Evolutionary conservation across 352 stramenopile genomes (phyloP).

Genomic region (Lagenidium sp.): DNA sequence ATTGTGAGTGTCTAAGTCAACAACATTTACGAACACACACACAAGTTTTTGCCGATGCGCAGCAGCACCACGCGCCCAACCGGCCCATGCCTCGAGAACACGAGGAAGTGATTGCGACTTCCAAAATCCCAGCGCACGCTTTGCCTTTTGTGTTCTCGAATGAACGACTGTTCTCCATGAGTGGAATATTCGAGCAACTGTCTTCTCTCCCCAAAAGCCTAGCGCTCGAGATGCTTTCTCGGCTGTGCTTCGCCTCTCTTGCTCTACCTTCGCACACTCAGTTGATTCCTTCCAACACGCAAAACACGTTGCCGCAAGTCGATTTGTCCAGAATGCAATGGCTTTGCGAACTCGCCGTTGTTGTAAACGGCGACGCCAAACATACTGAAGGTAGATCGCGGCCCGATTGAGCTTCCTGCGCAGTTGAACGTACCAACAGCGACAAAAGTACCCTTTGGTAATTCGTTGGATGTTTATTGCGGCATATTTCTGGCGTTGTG

Average conservation of each 20-base stretch:
- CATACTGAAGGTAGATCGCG: slow-evolving; percentile 47
- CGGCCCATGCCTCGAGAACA: slow-evolving; percentile 44
- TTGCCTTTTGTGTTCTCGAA: slow-evolving; percentile 29
- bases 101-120: slow-evolving; percentile 53
- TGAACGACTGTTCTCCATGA: slow-evolving; percentile 32
- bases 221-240: slow-evolving; percentile 38
- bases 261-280: too few relatives aligned
- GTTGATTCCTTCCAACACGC: slow-evolving; percentile 7
- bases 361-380: slow-evolving; percentile 37
- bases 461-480: slow-evolving; percentile 55
- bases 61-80: slow-evolving; percentile 11
- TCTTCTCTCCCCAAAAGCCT: slow-evolving; percentile 50
- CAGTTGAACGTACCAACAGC: slow-evolving; percentile 30
- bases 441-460: slow-evolving; percentile 26
- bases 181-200: slow-evolving; percentile 28
- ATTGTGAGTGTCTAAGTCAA: slow-evolving; percentile 61
- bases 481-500: slow-evolving; percentile 40
- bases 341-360: slow-evolving; percentile 40
- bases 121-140: slow-evolving; percentile 60
- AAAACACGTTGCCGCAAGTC: slow-evolving; percentile 30
- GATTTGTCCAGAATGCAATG: slow-evolving; percentile 53
- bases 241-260: slow-evolving; percentile 17
- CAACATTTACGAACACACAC: slow-evolving; percentile 53
- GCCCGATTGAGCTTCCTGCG: slow-evolving; percentile 20
- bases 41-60: slow-evolving; percentile 24